These are phyloP conservation scores for Fusarium aywerte DNA, from an alignment of 2,329 filamentous ascomycete species.

Conservation along the genomic window DNA sequence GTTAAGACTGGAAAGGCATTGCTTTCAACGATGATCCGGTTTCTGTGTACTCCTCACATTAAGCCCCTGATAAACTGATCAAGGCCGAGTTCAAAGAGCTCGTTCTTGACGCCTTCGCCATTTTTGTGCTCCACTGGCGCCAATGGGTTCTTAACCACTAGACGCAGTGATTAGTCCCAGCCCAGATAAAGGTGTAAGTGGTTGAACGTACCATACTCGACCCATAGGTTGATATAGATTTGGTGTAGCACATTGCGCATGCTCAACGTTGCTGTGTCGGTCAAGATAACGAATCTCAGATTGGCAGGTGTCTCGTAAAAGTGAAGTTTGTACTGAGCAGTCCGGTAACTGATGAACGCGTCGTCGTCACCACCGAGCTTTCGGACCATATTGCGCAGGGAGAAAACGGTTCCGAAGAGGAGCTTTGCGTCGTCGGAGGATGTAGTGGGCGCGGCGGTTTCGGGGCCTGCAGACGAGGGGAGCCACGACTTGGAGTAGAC, in stretches of 20 bases:
- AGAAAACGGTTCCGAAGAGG: conserved; percentile 97
- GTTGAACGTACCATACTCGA: conserved; percentile 85
- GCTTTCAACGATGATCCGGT: conserved; percentile 17
- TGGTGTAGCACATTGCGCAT: conserved; percentile 96
- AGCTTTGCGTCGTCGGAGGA: conserved; percentile 89
- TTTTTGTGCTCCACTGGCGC: conserved; percentile 75
- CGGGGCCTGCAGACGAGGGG: conserved; percentile 55
- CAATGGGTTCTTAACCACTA: conserved; percentile 77
- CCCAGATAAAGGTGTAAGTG: not conserved
- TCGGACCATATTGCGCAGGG: conserved; percentile 93
- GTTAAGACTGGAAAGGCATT: not conserved
- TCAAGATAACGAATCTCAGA: conserved; percentile 96
- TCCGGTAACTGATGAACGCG: conserved; percentile 93
- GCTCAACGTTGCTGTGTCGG: conserved; percentile 86
- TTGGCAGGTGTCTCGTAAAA: conserved; percentile 98
- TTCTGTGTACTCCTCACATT: conserved; percentile 56
- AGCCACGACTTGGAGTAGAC: conserved; percentile 94
- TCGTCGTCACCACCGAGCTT: conserved; percentile 95
- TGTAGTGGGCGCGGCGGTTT: conserved; percentile 44
- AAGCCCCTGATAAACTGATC: conserved; percentile 80
- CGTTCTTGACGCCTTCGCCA: conserved; percentile 75
- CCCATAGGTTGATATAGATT: conserved; percentile 98
- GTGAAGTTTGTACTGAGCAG: conserved; percentile 95
- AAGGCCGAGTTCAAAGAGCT: conserved; percentile 76
- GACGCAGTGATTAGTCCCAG: not conserved